Base-by-base conservation (phyloP, 2,329 filamentous ascomycete genomes). In the Colletotrichum shisoi region DNA sequence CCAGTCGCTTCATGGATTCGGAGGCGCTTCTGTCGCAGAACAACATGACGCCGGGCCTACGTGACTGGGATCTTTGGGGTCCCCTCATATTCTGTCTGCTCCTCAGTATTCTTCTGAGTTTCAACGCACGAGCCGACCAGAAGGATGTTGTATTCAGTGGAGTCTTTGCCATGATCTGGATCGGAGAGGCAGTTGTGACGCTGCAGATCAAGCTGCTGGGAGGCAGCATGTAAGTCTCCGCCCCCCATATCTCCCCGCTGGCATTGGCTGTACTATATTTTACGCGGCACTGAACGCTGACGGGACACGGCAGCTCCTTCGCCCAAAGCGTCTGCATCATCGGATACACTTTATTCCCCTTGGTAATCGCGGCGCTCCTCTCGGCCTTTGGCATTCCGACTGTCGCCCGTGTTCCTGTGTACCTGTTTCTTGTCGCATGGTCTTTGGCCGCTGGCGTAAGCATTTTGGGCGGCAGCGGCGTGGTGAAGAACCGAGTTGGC, bases 61-160 rank as follows among this genome's bases (percentile, higher is more conserved):
- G 94, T 69, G 94, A 99, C 80, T 99, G 95, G 95, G 95, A 99
- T 84, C 86, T 99, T 58, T 99, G 95, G 95, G 95, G 95, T 0
- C 95, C 95, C 42, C 83, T 99, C 63, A 89, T 99, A 71, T 99
- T 99, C 82, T 97, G 94, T 74, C 81, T 99, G 71, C 82, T 96
- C 66, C 83, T 99, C 66, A 94, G 92, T 72, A 85, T 97, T 78
- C 87, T 99, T 73, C 83, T 99, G 66, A 96, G 94, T 72, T 87
- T 96, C 76, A 88, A 91, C 70, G 93, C 93, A 15, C 85, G 89
- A 72, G 84, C 86, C 1, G 87, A 93, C 54, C 95, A 99, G 82
- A 91, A 90, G 75, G 92, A 94, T 69, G 80, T 91, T 46, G 94
- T 98, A 34, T 99, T 99, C 78, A 96, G 93, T 42, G 95, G 95